Evolutionary conservation across 1,284 basidiomycete genomes (phyloP), one percentile per base, ranked within the genome.

Genomic region (Papiliotrema laurentii): DNA sequence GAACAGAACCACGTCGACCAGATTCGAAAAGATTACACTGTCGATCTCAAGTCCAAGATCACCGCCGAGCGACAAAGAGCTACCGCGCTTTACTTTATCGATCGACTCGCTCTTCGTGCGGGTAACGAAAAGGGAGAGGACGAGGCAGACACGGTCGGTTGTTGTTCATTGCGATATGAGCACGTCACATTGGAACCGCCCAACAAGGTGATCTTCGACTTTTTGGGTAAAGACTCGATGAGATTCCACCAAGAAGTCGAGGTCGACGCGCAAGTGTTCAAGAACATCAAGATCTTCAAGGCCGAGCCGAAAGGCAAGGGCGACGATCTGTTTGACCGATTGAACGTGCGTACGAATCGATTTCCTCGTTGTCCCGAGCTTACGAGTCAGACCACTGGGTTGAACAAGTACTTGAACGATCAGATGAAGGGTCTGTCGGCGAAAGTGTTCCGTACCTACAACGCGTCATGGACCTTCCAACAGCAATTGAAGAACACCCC

Each of bases 401-500:
- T 97, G 54, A 97, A 97, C 77, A 92, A 91, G 67, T 89, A 96
- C 72, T 79, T 97, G 50, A 82, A 81, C 38, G 82, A 81, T 35
- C 90, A 94, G 71, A 97, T 97, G 92, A 88, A 91, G 59, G 93
- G 93, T 16, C 80, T 97, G 22, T 93, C 92, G 1, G 92, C 92
- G 47, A 97, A 97, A 72, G 92, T 97, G 21, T 97, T 97, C 80
- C 92, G 92, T 89, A 97, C 92, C 49, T 97, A 89, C 77, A 97
- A 97, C 67, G 92, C 92, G 16, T 97, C 92, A 25, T 84, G 83
- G 73, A 94, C 92, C 2, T 94, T 97, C 79, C 89, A 96, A 68
- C 77, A 86, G 43, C 84, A 94, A 59, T 77, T 97, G 50, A 86
- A 90, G 61, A 82, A 83, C 55, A 85, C 82, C 2, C 83, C 89